Percentiles rank a stretch among this genome's conserved stretches.
These are phyloP conservation scores for Nicotiana paniculata DNA, from an alignment of 257 asterid species.

Conservation along the genomic window DNA sequence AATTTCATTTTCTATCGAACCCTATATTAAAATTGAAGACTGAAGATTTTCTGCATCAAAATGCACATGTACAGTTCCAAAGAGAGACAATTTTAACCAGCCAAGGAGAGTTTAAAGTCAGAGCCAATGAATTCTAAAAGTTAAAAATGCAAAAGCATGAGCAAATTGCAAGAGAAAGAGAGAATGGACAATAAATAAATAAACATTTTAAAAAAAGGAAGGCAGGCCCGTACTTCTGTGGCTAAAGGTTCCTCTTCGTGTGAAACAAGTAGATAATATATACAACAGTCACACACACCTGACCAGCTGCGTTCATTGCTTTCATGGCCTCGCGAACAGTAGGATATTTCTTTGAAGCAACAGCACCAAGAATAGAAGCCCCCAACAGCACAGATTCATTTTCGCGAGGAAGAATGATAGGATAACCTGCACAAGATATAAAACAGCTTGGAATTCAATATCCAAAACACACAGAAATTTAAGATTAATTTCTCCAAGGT, in stretches of 20 bases:
- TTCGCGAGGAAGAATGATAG: constrained; percentile 85
- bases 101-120: not conserved
- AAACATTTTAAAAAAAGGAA: not conserved
- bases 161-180: not conserved
- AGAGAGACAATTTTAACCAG: not conserved
- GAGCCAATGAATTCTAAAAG: not conserved
- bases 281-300: constrained; percentile 35
- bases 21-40: not conserved
- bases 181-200: not conserved
- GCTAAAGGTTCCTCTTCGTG: not conserved
- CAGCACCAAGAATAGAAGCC: constrained; percentile 97
- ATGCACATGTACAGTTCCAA: not conserved
- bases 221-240: not conserved
- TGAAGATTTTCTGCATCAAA: not conserved
- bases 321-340: constrained; percentile 78
- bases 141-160: not conserved
- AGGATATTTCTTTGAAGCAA: constrained; percentile 76
- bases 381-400: constrained; percentile 91
- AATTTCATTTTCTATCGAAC: not conserved
- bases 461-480: not conserved
- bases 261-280: not conserved
- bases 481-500: not conserved
- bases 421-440: constrained; percentile 45
- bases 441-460: not conserved
- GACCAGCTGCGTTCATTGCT: constrained; percentile 86